phyloP scores from a whole-genome alignment of 108 stramenopile genomes.

The Bacterosira constricta region DNA sequence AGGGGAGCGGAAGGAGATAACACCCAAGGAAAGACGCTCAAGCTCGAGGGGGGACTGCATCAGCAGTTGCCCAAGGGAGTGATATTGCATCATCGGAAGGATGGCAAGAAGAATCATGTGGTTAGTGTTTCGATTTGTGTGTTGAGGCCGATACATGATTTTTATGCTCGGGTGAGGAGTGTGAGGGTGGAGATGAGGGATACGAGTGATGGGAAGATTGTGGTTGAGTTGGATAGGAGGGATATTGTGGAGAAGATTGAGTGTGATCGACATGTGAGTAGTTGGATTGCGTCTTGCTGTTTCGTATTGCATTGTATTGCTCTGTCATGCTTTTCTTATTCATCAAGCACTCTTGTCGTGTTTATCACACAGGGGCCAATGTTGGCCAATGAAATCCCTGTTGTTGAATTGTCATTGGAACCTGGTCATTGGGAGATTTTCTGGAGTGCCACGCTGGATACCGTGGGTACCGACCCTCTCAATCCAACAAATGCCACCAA shows the following conservation, averaged over 20 bases:
- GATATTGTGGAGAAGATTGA: constrained; percentile 21
- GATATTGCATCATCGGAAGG: constrained; percentile 4
- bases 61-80: constrained; percentile 26
- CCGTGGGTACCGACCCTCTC: constrained; percentile 11
- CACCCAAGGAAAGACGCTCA: constrained; percentile 6
- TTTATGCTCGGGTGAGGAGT: constrained; percentile 31
- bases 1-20: not conserved
- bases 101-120: not conserved
- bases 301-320: not conserved
- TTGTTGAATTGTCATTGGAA: constrained; percentile 14
- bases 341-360: not conserved
- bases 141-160: constrained; percentile 26
- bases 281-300: not conserved
- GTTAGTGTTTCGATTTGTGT: constrained; percentile 17
- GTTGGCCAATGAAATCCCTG: constrained; percentile 11
- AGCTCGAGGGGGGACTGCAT: constrained; percentile 36
- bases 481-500: constrained; percentile 23
- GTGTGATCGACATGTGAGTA: constrained; percentile 6
- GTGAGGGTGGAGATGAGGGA: constrained; percentile 12
- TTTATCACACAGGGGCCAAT: not conserved
- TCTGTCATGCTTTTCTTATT: not conserved
- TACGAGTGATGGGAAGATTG: constrained; percentile 1
- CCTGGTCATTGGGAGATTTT: constrained; percentile 32
- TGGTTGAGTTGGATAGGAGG: constrained; percentile 6
- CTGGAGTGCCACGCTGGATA: constrained; percentile 15